Evolutionary conservation across 345 rosid species (phyloP).

Genomic region (Populus alba): DNA sequence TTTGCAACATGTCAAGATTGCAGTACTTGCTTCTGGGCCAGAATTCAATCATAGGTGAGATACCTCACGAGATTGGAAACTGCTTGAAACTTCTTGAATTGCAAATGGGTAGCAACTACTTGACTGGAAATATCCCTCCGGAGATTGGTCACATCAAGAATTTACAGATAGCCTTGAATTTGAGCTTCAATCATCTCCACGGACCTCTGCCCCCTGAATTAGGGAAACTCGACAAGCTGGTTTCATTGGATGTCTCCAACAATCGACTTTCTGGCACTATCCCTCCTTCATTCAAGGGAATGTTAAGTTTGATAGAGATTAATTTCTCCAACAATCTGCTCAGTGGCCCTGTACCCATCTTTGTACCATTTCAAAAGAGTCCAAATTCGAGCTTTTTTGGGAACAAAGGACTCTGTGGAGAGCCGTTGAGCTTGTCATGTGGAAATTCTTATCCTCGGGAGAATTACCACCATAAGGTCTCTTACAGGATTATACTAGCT

Average conservation of each 20-base stretch:
- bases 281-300: conserved; percentile 31
- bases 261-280: conserved; percentile 34
- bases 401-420: conserved; percentile 86
- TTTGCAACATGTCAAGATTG: conserved; percentile 33
- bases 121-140: conserved; percentile 31
- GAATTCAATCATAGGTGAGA: conserved; percentile 34
- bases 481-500: conserved; percentile 73
- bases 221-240: conserved; percentile 39
- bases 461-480: conserved; percentile 71
- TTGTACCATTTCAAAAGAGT: conserved; percentile 86
- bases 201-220: conserved; percentile 30
- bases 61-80: conserved; percentile 36
- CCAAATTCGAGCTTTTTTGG: conserved; percentile 70
- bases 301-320: conserved; percentile 36
- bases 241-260: conserved; percentile 34
- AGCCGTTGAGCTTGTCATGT: conserved; percentile 66
- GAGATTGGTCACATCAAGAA: conserved; percentile 35
- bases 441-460: conserved; percentile 37
- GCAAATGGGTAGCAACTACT: conserved; percentile 33
- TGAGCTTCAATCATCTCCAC: conserved; percentile 38
- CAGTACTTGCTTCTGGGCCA: conserved; percentile 34
- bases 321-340: conserved; percentile 32
- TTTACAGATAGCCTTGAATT: conserved; percentile 36
- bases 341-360: conserved; percentile 41
- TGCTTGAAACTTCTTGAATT: conserved; percentile 30